Evolutionary conservation across 495 filamentous ascomycete genomes (phyloP), one percentile per base, ranked within the genome.

Genomic region (Penicillium lagena): DNA sequence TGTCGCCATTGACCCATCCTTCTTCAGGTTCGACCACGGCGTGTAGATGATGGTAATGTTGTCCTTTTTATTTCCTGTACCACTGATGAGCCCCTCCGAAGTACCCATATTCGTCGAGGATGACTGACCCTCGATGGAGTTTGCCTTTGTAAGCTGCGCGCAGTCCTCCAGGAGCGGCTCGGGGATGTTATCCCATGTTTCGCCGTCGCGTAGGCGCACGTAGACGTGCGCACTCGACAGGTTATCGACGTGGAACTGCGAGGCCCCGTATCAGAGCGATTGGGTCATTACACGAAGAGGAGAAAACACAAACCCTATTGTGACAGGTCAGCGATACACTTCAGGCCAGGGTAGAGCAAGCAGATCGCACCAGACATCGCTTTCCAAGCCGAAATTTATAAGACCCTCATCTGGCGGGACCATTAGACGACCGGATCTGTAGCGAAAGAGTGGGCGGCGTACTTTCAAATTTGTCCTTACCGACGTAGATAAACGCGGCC

Each of bases 381-480:
- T 85, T 35, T 96, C 89, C 75, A 86, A 85, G 39, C 93, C 93
- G 63, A 85, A 84, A 53, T 88, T 86, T 54, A 98, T 97, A 52
- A 98, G 68, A 54, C 95, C 90, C 74, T 98, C 94, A 71, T 97
- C 93, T 98, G 60, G 35, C 31, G 29, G 46, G 12, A 43, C 14
- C 14, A 52, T 67, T 54, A 63, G 55, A 42, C 47, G 36, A 31
- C 38, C 22, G 6, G 22, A 33, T 50, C 37, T 47, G 46, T 37
- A 40, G 35, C 28, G 29, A 40, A 57, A 35, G 29, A 34, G 28
- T 48, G 29, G 14, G 15, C 22, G 45, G 49, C 83, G 55, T 76
- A 96, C 93, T 98, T 71, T 98, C 93, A 46, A 95, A 88, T 70
- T 98, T 98, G 73, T 98, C 93, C 70, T 97, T 98, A 59, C 93